phyloP scores from a whole-genome alignment of 2,329 filamentous ascomycete species.

The Arthrobotrys sinensis region DNA sequence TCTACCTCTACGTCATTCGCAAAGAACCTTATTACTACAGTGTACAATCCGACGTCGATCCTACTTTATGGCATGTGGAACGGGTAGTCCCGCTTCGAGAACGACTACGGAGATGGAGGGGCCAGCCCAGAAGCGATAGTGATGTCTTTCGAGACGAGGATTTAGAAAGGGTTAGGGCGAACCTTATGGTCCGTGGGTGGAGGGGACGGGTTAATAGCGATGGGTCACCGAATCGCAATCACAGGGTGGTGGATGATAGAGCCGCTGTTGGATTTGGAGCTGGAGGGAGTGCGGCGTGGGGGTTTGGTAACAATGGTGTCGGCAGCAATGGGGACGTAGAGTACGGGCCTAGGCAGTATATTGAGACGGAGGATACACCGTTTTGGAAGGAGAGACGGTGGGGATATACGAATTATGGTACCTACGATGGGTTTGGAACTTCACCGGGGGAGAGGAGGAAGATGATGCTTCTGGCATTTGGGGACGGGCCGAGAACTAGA shows the following conservation, averaged over 20 bases:
- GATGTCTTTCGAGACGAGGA: conserved; percentile 57
- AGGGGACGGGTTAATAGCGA: conserved; percentile 52
- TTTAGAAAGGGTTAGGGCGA: conserved; percentile 48
- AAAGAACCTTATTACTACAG: conserved; percentile 54
- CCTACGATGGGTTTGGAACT: conserved; percentile 46
- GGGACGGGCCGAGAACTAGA: conserved; percentile 32
- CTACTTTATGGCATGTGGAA: conserved; percentile 59
- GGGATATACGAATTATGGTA: conserved; percentile 53
- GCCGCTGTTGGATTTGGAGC: conserved; percentile 47
- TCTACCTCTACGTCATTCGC: conserved; percentile 56
- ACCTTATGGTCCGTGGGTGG: conserved; percentile 51
- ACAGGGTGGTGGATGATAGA: conserved; percentile 50
- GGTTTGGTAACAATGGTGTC: conserved; percentile 15
- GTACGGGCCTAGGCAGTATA: conserved; percentile 43
- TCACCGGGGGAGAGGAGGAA: conserved; percentile 52
- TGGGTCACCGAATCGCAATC: conserved; percentile 53
- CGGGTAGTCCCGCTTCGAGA: conserved; percentile 57
- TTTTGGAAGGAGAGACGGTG: conserved; percentile 58
- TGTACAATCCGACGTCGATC: conserved; percentile 57
- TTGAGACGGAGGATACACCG: conserved; percentile 57
- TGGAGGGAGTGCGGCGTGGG: conserved; percentile 33
- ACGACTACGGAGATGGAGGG: conserved; percentile 40
- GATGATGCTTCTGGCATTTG: conserved; percentile 43
- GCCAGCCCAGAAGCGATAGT: conserved; percentile 35
- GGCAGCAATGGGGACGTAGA: conserved; percentile 32